These are phyloP conservation scores for Pinus tabuliformis DNA, from an alignment of 75 land plant genomes.

Conservation along the genomic window DNA sequence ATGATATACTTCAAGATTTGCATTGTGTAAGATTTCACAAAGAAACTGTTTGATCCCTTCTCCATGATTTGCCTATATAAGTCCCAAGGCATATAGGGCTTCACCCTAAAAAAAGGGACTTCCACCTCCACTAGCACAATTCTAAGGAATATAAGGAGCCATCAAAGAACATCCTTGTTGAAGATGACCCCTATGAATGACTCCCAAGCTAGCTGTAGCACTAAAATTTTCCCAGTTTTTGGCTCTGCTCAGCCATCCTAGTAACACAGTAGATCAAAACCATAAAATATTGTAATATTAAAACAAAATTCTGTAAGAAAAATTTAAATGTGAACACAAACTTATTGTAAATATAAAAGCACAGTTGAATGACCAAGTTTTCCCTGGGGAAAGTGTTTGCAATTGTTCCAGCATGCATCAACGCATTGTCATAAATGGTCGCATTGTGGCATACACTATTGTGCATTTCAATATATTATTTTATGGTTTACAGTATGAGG, in stretches of 20 bases:
- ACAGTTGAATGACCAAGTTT: constrained; percentile 19
- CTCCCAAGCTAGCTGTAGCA: constrained; percentile 55
- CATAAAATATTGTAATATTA: neutral
- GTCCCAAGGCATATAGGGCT: constrained; percentile 47
- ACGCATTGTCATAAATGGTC: constrained; percentile 49
- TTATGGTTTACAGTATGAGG: constrained; percentile 43
- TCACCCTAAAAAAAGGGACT: constrained; percentile 57
- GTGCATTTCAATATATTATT: constrained; percentile 47
- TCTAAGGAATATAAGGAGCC: constrained; percentile 56
- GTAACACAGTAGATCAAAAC: neutral
- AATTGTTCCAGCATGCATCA: constrained; percentile 63
- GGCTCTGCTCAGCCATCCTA: constrained; percentile 58
- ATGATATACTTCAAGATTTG: constrained; percentile 30
- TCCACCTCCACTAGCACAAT: constrained; percentile 49
- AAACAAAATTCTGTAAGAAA: neutral
- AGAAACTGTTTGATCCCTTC: constrained; percentile 57
- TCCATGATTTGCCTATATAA: constrained; percentile 59
- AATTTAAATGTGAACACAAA: neutral
- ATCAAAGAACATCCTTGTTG: constrained; percentile 54
- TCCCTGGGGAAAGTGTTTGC: constrained; percentile 51
- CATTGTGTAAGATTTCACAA: constrained; percentile 34
- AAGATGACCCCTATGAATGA: constrained; percentile 51
- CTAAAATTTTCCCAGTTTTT: constrained; percentile 63
- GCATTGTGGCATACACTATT: constrained; percentile 59
- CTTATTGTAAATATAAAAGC: neutral